Evolutionary conservation across 106 monocot genomes (phyloP).

Genomic region (Allium fistulosum): DNA sequence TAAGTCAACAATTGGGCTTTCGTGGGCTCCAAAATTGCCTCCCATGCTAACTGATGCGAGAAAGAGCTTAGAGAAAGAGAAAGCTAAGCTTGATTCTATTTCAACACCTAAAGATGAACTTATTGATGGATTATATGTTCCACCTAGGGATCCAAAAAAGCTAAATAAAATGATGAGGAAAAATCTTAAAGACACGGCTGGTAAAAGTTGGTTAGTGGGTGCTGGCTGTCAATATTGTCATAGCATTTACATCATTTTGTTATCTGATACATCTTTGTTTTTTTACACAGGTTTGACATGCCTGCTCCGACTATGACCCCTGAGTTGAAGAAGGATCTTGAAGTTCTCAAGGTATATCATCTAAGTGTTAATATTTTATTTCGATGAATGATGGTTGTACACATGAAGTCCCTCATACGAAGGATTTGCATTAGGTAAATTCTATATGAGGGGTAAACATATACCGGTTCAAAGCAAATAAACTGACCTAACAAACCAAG

Average conservation of each 20-base stretch:
- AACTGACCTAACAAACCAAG: too few species aligned
- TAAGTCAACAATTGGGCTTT: slow-evolving; percentile 37
- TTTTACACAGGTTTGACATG: slow-evolving; percentile 81
- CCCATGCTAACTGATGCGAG: slow-evolving; percentile 7
- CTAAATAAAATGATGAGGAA: slow-evolving; percentile 66
- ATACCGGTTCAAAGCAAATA: too few species aligned
- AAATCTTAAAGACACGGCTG: slow-evolving; percentile 67
- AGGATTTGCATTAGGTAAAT: too few species aligned
- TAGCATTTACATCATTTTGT: neutral
- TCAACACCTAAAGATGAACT: slow-evolving; percentile 43
- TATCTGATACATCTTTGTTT: neutral
- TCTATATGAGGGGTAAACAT: too few species aligned
- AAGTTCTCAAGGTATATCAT: slow-evolving; percentile 65
- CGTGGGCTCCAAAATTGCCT: slow-evolving; percentile 72
- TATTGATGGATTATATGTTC: slow-evolving; percentile 82
- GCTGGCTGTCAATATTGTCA: neutral
- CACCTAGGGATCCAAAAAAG: slow-evolving; percentile 70
- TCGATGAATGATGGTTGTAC: too few species aligned
- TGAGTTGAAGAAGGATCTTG: slow-evolving; percentile 84
- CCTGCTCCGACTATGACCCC: slow-evolving; percentile 81
- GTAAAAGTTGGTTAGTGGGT: slow-evolving; percentile 49
- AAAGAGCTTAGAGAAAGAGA: neutral
- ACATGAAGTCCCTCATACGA: too few species aligned
- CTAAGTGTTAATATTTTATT: neutral
- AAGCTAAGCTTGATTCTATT: slow-evolving; percentile 8